Evolutionary conservation across 257 asterid species (phyloP).

Genomic region (Salvia miltiorrhiza): DNA sequence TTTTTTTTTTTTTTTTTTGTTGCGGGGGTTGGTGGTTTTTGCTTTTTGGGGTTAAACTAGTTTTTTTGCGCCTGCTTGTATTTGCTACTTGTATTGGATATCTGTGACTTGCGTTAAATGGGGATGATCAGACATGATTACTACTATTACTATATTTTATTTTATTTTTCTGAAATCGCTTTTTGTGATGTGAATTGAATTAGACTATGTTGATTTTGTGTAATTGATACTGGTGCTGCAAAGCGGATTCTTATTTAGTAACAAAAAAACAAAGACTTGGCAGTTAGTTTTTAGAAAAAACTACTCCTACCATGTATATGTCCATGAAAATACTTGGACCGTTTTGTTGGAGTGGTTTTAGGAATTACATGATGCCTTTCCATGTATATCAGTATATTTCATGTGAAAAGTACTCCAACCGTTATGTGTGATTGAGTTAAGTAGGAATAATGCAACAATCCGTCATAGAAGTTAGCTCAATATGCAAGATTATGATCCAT

Average conservation of each 20-base stretch:
- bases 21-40: too few relatives aligned
- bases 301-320: not conserved
- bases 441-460: not conserved
- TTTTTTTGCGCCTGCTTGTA: not conserved
- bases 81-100: not conserved
- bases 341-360: not conserved
- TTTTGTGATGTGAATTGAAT: not conserved
- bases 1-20: too few relatives aligned
- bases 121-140: not conserved
- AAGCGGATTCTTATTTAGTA: not conserved
- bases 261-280: not conserved
- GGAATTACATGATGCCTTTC: not conserved
- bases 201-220: not conserved
- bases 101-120: not conserved
- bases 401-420: not conserved
- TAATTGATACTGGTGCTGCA: not conserved
- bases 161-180: not conserved
- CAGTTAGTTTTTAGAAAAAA: too few relatives aligned
- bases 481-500: not conserved
- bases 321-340: not conserved
- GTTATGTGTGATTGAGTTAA: not conserved
- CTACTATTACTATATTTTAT: not conserved
- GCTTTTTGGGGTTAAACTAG: conserved; percentile 4
- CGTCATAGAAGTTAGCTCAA: not conserved
- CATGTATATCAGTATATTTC: not conserved